Percentiles rank a stretch among this genome's conserved stretches.
Conservation (phyloP, 1,284 basidiomycete species). For the Puccinia polysora region DNA sequence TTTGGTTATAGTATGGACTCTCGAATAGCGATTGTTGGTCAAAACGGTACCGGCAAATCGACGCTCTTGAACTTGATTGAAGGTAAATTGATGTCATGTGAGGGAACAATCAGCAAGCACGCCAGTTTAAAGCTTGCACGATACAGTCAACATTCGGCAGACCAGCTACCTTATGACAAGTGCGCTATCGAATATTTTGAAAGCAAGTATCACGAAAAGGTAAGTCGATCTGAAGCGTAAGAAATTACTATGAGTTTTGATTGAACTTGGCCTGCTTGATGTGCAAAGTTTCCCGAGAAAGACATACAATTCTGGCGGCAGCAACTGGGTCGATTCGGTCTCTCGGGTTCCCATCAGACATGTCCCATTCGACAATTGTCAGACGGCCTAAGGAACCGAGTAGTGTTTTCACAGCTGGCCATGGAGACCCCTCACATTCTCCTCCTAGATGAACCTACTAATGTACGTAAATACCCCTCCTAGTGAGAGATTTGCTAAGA, state of each 20-base stretch:
- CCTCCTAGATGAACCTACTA: constrained; percentile 46
- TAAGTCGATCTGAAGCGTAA: neutral
- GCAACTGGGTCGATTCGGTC: constrained; percentile 91
- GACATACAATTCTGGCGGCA: constrained; percentile 87
- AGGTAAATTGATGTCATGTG: constrained; percentile 69
- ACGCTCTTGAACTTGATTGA: constrained; percentile 95
- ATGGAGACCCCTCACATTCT: constrained; percentile 56
- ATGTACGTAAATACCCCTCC: constrained; percentile 13
- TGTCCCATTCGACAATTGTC: constrained; percentile 85
- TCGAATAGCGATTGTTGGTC: constrained; percentile 91
- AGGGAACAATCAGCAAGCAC: constrained; percentile 85
- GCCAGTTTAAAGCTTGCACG: constrained; percentile 86
- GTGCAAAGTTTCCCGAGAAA: constrained; percentile 75
- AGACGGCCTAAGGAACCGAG: constrained; percentile 93
- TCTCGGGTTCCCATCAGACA: constrained; percentile 89
- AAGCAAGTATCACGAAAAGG: constrained; percentile 66
- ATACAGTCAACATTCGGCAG: constrained; percentile 97
- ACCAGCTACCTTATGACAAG: constrained; percentile 92
- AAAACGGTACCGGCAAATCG: constrained; percentile 97
- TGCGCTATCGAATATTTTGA: constrained; percentile 94
- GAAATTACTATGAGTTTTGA: neutral
- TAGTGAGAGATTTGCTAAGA: neutral
- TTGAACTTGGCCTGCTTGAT: neutral
- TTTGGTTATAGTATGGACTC: constrained; percentile 72
- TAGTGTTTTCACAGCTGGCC: constrained; percentile 55